These are phyloP conservation scores for Aphanomyces astaci DNA, from an alignment of 352 stramenopile species.

Conservation along the genomic window DNA sequence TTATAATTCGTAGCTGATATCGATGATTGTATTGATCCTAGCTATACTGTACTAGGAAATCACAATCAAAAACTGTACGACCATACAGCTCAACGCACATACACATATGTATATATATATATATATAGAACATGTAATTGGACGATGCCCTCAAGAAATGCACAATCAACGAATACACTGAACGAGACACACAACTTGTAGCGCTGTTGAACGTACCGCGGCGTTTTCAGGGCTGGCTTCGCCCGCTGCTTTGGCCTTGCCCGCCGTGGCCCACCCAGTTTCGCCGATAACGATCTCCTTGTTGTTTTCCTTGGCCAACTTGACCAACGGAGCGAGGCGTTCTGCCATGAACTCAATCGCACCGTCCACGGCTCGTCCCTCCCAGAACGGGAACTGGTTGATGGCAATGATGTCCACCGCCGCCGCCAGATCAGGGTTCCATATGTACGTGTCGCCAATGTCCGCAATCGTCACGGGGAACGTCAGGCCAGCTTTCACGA, in stretches of 20 bases:
- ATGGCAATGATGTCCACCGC: slow-evolving; percentile 50
- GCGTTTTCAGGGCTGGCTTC: slow-evolving; percentile 32
- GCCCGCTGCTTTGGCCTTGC: slow-evolving; percentile 30
- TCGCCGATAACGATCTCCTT: slow-evolving; percentile 57
- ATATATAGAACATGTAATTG: no score
- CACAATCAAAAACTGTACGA: no score
- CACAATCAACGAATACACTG: no score
- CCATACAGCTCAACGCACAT: no score
- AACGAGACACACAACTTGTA: no score
- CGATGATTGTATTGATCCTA: no score
- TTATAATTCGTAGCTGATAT: no score
- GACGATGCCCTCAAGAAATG: no score
- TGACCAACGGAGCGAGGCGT: slow-evolving; percentile 33
- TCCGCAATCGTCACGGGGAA: slow-evolving; percentile 57
- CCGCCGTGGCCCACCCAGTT: slow-evolving; percentile 50
- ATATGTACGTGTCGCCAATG: slow-evolving; percentile 44
- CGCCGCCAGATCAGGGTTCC: slow-evolving; percentile 42
- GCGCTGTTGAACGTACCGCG: no score
- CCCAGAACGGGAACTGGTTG: slow-evolving; percentile 71
- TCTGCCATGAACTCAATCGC: slow-evolving; percentile 40
- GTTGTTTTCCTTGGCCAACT: slow-evolving; percentile 30
- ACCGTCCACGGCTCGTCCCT: slow-evolving; percentile 33
- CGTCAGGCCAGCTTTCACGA: slow-evolving; percentile 23
- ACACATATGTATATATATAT: no score
- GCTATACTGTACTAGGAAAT: no score